phyloP scores from a whole-genome alignment of 129 eudicot species.

The Dittrichia graveolens region DNA sequence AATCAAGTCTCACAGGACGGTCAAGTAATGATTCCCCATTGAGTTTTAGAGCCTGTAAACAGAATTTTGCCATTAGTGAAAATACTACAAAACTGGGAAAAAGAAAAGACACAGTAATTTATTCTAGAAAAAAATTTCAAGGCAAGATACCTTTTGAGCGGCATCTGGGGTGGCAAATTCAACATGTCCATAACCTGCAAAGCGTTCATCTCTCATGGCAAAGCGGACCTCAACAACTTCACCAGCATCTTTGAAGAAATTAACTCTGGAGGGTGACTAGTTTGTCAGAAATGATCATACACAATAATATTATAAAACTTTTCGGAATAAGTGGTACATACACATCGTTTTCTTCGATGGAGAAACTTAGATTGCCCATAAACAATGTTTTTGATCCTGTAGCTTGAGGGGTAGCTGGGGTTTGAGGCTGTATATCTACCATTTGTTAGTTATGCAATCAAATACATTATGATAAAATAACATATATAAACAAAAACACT shows the following conservation, averaged over 20 bases:
- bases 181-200: slow-evolving; percentile 92
- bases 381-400: slow-evolving; percentile 75
- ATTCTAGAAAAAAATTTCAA: neutral
- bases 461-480: neutral
- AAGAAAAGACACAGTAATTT: too few relatives aligned
- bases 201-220: slow-evolving; percentile 46
- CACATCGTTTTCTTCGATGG: slow-evolving; percentile 61
- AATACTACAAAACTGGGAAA: too few relatives aligned
- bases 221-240: slow-evolving; percentile 75
- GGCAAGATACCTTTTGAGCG: slow-evolving; percentile 57
- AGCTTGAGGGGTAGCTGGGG: slow-evolving; percentile 68
- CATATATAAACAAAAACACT: slow-evolving; percentile 15
- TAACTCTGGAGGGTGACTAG: slow-evolving; percentile 38
- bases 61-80: neutral
- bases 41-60: slow-evolving; percentile 55
- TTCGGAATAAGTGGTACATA: slow-evolving; percentile 33
- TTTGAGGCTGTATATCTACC: slow-evolving; percentile 54
- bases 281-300: slow-evolving; percentile 6
- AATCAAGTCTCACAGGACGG: slow-evolving; percentile 56
- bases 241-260: slow-evolving; percentile 75
- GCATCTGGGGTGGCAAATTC: slow-evolving; percentile 74
- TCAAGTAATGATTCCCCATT: slow-evolving; percentile 46
- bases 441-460: neutral
- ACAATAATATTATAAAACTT: neutral
- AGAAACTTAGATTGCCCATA: slow-evolving; percentile 75